A percentile compares a stretch with the other conserved stretches of the same genome.
These are phyloP conservation scores for Chrysosporium keratinophilum DNA, from an alignment of 2,329 filamentous ascomycete genomes.

Conservation along the genomic window DNA sequence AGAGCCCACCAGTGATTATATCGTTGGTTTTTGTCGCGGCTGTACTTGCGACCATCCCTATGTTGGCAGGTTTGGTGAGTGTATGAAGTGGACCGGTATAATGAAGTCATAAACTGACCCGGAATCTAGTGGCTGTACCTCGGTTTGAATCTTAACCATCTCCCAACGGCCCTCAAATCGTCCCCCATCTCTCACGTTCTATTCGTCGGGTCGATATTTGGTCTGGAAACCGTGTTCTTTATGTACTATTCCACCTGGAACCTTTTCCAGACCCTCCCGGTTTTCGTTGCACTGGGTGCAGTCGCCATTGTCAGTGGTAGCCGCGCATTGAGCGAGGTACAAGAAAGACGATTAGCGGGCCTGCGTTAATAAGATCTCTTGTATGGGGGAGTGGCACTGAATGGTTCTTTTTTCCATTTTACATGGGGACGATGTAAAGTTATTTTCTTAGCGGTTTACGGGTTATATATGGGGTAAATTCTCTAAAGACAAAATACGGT, in stretches of 20 bases:
- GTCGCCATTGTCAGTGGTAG: slow-evolving; percentile 78
- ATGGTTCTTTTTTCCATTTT: not conserved
- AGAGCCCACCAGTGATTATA: slow-evolving; percentile 69
- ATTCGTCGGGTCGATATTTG: slow-evolving; percentile 78
- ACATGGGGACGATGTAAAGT: not conserved
- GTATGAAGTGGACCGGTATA: not conserved
- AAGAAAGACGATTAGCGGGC: slow-evolving; percentile 72
- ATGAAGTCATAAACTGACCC: not conserved
- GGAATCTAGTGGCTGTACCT: slow-evolving; percentile 60
- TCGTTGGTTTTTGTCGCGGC: slow-evolving; percentile 66
- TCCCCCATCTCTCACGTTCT: slow-evolving; percentile 71
- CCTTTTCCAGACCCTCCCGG: slow-evolving; percentile 77
- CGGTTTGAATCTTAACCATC: slow-evolving; percentile 72
- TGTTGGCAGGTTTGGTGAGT: slow-evolving; percentile 60
- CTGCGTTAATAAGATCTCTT: slow-evolving; percentile 37
- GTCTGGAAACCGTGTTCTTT: slow-evolving; percentile 87
- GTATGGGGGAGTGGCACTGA: not conserved
- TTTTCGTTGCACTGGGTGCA: slow-evolving; percentile 54
- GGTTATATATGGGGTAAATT: not conserved
- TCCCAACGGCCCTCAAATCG: slow-evolving; percentile 60
- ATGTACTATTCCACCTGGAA: slow-evolving; percentile 90
- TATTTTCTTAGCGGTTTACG: not conserved
- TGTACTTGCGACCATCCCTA: slow-evolving; percentile 62
- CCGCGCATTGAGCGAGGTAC: slow-evolving; percentile 84
- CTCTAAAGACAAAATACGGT: not conserved